phyloP scores from a whole-genome alignment of 2,329 filamentous ascomycete genomes.

The Xylariaceae sp. region DNA sequence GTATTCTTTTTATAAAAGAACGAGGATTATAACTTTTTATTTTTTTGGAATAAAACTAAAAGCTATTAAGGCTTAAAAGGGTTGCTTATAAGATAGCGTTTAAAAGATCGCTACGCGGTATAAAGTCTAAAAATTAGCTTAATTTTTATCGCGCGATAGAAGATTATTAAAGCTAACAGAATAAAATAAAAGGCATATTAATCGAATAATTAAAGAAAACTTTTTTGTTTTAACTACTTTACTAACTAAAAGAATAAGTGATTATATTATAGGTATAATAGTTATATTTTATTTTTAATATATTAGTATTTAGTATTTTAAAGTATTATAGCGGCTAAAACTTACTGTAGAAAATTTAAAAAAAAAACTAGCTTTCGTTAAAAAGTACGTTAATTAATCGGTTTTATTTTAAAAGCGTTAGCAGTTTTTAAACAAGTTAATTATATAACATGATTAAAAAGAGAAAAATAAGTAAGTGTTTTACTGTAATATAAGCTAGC shows the following conservation, averaged over 20 bases:
- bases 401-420: neutral
- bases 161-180: no score
- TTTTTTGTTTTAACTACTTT: neutral
- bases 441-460: neutral
- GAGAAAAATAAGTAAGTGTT: neutral
- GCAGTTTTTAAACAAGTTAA: neutral
- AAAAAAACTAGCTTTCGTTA: neutral
- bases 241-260: neutral
- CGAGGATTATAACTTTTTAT: neutral
- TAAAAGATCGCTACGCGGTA: no score
- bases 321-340: neutral
- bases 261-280: conserved; percentile 1
- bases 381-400: neutral
- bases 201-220: no score
- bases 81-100: neutral
- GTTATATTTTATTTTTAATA: neutral
- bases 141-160: no score
- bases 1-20: neutral
- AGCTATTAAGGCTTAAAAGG: neutral
- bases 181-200: no score
- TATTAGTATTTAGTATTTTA: neutral
- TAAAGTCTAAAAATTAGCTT: no score
- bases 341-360: neutral
- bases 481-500: neutral
- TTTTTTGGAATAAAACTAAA: neutral